A percentile compares a stretch with the other conserved stretches of the same genome.
Evolutionary conservation across 2,329 filamentous ascomycete species (phyloP).

Genomic region (Pyrenophora seminiperda): DNA sequence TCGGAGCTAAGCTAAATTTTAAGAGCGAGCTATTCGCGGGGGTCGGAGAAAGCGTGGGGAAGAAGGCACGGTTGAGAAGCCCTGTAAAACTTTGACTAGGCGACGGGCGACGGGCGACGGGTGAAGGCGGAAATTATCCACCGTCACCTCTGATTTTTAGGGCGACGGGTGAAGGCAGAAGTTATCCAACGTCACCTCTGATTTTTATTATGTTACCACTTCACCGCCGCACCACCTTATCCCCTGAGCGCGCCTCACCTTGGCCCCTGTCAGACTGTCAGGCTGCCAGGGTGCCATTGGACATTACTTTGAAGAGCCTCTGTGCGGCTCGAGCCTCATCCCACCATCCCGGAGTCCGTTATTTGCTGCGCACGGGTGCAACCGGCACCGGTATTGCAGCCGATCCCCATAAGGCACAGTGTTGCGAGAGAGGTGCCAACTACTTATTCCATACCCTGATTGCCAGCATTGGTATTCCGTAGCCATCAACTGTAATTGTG

Average conservation of each 20-base stretch:
- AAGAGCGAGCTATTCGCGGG: slow-evolving; percentile 27
- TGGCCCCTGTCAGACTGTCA: slow-evolving; percentile 16
- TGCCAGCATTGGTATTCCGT: too few species aligned
- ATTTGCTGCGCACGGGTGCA: slow-evolving; percentile 12
- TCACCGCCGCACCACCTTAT: slow-evolving; percentile 5
- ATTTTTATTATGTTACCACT: not conserved
- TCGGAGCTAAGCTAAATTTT: slow-evolving; percentile 36
- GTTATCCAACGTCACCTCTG: not conserved
- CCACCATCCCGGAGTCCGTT: slow-evolving; percentile 18
- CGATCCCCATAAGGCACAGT: slow-evolving; percentile 24
- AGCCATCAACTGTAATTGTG: too few species aligned
- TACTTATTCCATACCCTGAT: too few species aligned
- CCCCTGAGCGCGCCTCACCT: slow-evolving; percentile 18
- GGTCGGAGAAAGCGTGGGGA: slow-evolving; percentile 40
- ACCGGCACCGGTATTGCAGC: slow-evolving; percentile 8
- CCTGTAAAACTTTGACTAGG: not conserved
- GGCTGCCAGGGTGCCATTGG: slow-evolving; percentile 9
- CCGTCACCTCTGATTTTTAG: not conserved
- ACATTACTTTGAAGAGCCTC: slow-evolving; percentile 11
- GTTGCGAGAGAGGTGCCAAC: not conserved
- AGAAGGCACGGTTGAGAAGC: slow-evolving; percentile 29
- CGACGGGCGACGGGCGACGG: too few species aligned
- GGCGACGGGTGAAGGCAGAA: too few species aligned
- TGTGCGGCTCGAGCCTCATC: slow-evolving; percentile 14
- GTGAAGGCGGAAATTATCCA: not conserved